phyloP scores from a whole-genome alignment of 1,139 yeast genomes.

The Hyphopichia wangnamkhiaoensis region DNA sequence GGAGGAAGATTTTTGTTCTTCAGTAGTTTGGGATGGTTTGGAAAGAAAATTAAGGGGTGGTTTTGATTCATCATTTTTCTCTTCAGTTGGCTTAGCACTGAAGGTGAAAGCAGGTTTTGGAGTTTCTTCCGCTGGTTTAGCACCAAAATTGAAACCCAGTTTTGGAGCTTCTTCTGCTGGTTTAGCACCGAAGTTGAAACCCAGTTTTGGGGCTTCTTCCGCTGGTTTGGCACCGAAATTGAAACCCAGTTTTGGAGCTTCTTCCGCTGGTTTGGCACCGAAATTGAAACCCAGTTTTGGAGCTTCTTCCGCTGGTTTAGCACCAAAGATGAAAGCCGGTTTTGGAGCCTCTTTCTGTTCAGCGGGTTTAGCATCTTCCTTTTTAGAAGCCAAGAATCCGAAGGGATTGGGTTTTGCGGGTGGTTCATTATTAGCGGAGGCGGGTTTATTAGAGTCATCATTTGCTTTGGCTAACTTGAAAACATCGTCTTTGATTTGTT shows the following conservation, averaged over 20 bases:
- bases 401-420: neutral
- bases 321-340: slow-evolving; percentile 15
- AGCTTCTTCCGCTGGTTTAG: slow-evolving; percentile 7
- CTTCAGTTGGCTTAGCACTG: neutral
- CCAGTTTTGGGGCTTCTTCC: slow-evolving; percentile 17
- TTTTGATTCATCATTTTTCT: slow-evolving; percentile 10
- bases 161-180: slow-evolving; percentile 11
- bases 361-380: slow-evolving; percentile 2
- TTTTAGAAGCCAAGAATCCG: slow-evolving; percentile 5
- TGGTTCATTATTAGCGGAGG: slow-evolving; percentile 7
- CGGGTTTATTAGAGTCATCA: slow-evolving; percentile 16
- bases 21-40: slow-evolving; percentile 6
- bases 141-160: slow-evolving; percentile 30
- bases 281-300: slow-evolving; percentile 29
- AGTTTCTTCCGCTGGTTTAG: slow-evolving; percentile 11
- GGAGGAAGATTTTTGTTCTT: slow-evolving; percentile 20
- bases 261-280: slow-evolving; percentile 14
- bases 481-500: slow-evolving; percentile 47
- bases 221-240: slow-evolving; percentile 20
- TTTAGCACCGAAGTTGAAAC: slow-evolving; percentile 26
- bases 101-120: slow-evolving; percentile 11
- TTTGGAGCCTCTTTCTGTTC: slow-evolving; percentile 6
- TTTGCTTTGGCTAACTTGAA: slow-evolving; percentile 40
- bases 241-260: slow-evolving; percentile 24
- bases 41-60: slow-evolving; percentile 20